Evolutionary conservation across 2,329 filamentous ascomycete species (phyloP), one percentile per base, ranked within the genome.

Genomic region (Aspergillus brasiliensis): DNA sequence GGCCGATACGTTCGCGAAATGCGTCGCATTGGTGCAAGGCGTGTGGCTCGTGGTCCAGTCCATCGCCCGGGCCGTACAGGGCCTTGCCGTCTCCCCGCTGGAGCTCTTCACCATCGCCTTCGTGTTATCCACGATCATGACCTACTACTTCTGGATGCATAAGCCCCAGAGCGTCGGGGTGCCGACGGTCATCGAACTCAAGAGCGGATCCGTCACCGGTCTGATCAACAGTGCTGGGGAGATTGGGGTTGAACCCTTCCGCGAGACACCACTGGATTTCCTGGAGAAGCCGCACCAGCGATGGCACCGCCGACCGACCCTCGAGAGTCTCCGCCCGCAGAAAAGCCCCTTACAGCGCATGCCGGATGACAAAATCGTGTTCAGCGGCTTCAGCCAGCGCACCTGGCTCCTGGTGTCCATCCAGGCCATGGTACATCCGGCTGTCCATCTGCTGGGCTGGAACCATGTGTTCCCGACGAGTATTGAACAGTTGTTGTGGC

Each of bases 121-220:
- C 21, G 47, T 57, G 7, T 27, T 57, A 13, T 57, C 44, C 15
- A 57, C 55, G 7, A 49, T 57, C 21, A 49, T 19, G 15, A 57
- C 44, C 10, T 57, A 49, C 28, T 57, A 49, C 21, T 57, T 57
- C 37, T 57, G 55, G 55, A 28, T 57, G 44, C 21, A 57, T 11
- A 57, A 57, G 55, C 55, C 55, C 4, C 55, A 57, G 46, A 51
- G 51, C 13, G 55, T 57, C 13, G 47, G 37, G 3, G 46, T 57
- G 5, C 44, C 55, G 11, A 51, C 47, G 2, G 13, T 48, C 4
- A 28, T 57, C 31, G 47, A 49, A 5, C 46, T 51, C 15, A 51
- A 42, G 37, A 51, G 23, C n/a, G 44, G 37, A 5, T 40, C 34
- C 8, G 27, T 42, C n/a, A 42, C 25, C 15, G 25, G 13, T 46